Percentiles rank a stretch among this genome's conserved stretches.
Conservation (phyloP, 176 grass and related monocot species). For the Carex pumila region DNA sequence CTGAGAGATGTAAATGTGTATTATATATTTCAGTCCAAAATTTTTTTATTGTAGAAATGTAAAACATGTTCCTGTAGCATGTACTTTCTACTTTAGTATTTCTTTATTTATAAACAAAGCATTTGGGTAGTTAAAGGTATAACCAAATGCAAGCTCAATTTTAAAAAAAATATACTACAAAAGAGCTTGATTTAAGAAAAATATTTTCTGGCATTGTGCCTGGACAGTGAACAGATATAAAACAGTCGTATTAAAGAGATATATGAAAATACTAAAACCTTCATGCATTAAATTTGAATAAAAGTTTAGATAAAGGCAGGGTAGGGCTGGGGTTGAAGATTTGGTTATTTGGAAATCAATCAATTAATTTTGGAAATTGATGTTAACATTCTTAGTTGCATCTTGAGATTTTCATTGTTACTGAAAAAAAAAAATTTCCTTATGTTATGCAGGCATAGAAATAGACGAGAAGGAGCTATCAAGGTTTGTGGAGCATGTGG, state of each 20-base stretch:
- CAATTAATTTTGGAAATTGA: no score
- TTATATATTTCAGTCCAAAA: neutral
- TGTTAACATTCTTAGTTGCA: neutral
- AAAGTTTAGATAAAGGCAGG: neutral
- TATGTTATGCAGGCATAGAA: constrained; percentile 82
- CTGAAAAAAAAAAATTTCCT: neutral
- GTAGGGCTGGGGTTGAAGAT: neutral
- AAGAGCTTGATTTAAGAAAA: neutral
- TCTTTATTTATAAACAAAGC: neutral
- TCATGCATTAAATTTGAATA: neutral
- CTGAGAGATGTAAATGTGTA: neutral
- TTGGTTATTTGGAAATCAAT: neutral
- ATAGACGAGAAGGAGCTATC: constrained; percentile 93
- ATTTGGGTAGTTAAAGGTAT: neutral
- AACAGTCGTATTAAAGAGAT: neutral
- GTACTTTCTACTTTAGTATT: neutral
- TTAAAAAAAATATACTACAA: neutral
- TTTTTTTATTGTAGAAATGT: neutral
- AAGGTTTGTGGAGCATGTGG: constrained; percentile 91
- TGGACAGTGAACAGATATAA: neutral
- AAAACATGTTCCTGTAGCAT: neutral
- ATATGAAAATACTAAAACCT: neutral
- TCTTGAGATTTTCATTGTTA: neutral
- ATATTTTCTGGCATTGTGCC: neutral
- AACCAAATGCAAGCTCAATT: neutral